phyloP scores from a whole-genome alignment of 2,329 filamentous ascomycete species.

The Fusarium sambucinum region DNA sequence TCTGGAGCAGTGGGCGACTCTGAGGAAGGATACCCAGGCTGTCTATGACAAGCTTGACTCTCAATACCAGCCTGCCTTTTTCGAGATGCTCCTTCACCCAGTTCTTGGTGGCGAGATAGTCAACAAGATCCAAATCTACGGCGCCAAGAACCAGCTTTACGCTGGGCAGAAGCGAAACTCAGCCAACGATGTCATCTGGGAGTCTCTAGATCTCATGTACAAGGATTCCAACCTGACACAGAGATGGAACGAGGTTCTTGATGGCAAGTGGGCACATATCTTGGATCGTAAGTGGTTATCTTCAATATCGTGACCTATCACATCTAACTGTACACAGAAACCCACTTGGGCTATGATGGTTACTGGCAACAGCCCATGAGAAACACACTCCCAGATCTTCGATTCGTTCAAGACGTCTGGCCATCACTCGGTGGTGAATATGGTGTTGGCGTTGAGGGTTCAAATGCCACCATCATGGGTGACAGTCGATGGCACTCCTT shows the following conservation, averaged over 20 bases:
- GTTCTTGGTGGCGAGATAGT: constrained; percentile 68
- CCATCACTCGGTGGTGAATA: constrained; percentile 61
- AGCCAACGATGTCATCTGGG: constrained; percentile 57
- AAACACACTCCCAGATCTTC: constrained; percentile 69
- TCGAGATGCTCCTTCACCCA: constrained; percentile 71
- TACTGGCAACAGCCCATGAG: constrained; percentile 79
- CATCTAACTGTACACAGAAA: constrained; percentile 51
- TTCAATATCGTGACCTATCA: fast-evolving
- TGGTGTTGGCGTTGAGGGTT: constrained; percentile 51
- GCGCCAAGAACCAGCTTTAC: constrained; percentile 65
- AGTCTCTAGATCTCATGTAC: constrained; percentile 36
- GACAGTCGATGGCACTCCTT: constrained; percentile 66
- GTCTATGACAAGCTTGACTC: constrained; percentile 59
- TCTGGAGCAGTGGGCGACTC: constrained; percentile 63
- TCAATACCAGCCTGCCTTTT: constrained; percentile 65
- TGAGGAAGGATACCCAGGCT: constrained; percentile 59
- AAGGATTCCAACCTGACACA: constrained; percentile 37
- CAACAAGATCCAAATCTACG: constrained; percentile 60
- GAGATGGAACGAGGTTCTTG: constrained; percentile 36
- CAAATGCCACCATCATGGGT: constrained; percentile 52
- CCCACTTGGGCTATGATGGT: constrained; percentile 65
- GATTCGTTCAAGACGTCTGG: constrained; percentile 64
- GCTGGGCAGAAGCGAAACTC: constrained; percentile 68
- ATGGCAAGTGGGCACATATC: constrained; percentile 38
- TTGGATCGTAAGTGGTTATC: constrained; percentile 24